These are phyloP conservation scores for Thinopyrum obtusiflorum DNA, from an alignment of 202 grass and related monocot species.

Conservation along the genomic window DNA sequence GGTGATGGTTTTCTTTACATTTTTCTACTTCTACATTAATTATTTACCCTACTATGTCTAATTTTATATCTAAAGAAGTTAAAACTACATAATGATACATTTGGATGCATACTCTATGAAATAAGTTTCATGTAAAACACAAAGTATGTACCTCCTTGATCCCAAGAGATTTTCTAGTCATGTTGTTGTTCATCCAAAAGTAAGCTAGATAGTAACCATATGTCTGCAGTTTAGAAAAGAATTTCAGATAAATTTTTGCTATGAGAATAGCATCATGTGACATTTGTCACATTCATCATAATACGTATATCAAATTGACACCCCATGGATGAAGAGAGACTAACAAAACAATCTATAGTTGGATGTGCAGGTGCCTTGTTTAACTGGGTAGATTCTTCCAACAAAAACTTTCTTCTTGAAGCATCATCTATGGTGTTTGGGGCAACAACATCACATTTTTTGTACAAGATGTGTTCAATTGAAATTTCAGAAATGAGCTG, in stretches of 20 bases:
- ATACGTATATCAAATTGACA: background rate
- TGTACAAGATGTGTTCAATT: conserved; percentile 13
- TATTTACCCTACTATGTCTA: background rate
- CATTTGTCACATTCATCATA: background rate
- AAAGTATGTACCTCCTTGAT: conserved; percentile 45
- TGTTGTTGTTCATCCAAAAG: conserved; percentile 47
- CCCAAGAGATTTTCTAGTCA: conserved; percentile 38
- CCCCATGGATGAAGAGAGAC: background rate
- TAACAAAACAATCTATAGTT: conserved; percentile 38
- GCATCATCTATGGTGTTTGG: background rate
- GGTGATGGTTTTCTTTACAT: background rate
- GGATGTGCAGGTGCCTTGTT: conserved; percentile 10
- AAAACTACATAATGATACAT: background rate
- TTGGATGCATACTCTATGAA: background rate
- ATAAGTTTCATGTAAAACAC: background rate
- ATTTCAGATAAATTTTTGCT: background rate
- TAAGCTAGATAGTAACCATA: conserved; percentile 29
- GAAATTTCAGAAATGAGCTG: conserved; percentile 38
- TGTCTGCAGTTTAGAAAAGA: background rate
- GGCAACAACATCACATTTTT: conserved; percentile 7
- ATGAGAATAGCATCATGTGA: background rate
- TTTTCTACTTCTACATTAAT: background rate
- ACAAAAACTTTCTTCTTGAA: background rate
- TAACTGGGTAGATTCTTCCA: background rate
- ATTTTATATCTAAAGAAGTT: background rate